phyloP scores from a whole-genome alignment of 2,329 filamentous ascomycete species.

The Fusarium sp. region DNA sequence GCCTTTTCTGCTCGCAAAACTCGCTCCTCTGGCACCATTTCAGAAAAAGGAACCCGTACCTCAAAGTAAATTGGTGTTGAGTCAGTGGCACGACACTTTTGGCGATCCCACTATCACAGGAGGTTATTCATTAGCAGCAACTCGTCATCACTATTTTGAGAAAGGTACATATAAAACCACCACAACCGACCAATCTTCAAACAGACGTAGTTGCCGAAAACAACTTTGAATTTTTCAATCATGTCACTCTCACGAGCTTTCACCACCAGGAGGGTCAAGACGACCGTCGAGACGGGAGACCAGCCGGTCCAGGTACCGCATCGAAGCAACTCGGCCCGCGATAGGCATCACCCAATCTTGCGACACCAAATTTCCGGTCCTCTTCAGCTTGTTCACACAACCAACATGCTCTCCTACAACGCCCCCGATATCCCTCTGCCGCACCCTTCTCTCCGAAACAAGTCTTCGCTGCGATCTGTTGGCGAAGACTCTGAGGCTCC shows the following conservation, averaged over 20 bases:
- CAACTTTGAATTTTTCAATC: constrained; percentile 35
- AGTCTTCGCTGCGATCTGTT: constrained; percentile 66
- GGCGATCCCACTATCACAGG: constrained; percentile 14
- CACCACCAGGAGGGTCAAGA: constrained; percentile 75
- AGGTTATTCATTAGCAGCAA: constrained; percentile 17
- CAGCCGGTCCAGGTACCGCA: constrained; percentile 57
- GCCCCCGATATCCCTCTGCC: constrained; percentile 84
- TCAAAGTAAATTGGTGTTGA: constrained; percentile 30
- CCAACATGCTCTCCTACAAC: constrained; percentile 96
- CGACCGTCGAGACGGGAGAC: constrained; percentile 60
- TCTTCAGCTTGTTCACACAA: constrained; percentile 89
- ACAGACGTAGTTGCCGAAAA: constrained; percentile 14
- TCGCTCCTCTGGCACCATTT: constrained; percentile 23
- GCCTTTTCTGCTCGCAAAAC: constrained; percentile 28
- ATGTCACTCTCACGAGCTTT: constrained; percentile 77
- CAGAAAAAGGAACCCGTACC: constrained; percentile 17
- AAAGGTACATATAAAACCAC: constrained; percentile 21
- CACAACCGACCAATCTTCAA: constrained; percentile 8
- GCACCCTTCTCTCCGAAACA: constrained; percentile 59
- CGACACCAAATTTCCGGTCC: constrained; percentile 87
- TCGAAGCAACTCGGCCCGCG: constrained; percentile 63
- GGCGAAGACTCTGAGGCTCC: constrained; percentile 77
- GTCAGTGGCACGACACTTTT: constrained; percentile 41
- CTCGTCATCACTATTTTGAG: constrained; percentile 6
- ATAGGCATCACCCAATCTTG: constrained; percentile 60